Conservation (phyloP, 2,329 filamentous ascomycete species). For the Aspergillus clavatus region DNA sequence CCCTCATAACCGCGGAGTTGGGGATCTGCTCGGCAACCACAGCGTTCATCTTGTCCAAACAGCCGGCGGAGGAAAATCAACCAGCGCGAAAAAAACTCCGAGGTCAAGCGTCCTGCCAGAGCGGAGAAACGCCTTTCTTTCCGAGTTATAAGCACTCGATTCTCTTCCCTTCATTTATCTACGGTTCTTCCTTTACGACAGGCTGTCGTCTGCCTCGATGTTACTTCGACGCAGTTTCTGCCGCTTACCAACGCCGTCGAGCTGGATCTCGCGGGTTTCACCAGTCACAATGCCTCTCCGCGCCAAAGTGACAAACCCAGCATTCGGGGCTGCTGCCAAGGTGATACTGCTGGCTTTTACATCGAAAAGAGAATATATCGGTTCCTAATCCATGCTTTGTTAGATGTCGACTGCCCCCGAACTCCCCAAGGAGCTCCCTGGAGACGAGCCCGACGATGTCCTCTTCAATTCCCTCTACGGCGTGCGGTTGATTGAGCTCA, state of each 20-base stretch:
- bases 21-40: neutral
- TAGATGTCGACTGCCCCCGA: constrained; percentile 42
- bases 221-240: constrained; percentile 39
- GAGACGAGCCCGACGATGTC: constrained; percentile 82
- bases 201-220: constrained; percentile 34
- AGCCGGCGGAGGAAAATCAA: constrained; percentile 18
- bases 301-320: constrained; percentile 65
- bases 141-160: neutral
- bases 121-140: constrained; percentile 15
- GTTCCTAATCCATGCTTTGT: neutral
- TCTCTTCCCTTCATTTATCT: constrained; percentile 8
- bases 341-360: constrained; percentile 34
- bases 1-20: constrained; percentile 2
- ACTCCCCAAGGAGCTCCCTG: constrained; percentile 52
- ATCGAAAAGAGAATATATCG: neutral
- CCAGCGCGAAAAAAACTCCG: constrained; percentile 24
- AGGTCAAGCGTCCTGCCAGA: constrained; percentile 25
- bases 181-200: constrained; percentile 8
- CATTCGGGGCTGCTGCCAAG: constrained; percentile 49
- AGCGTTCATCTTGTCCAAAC: constrained; percentile 1
- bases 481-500: constrained; percentile 86
- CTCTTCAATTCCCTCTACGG: constrained; percentile 86
- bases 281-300: constrained; percentile 67
- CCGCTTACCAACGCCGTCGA: constrained; percentile 40
- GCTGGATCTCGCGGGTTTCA: constrained; percentile 43